Conservation (phyloP, 2,329 filamentous ascomycete species). For the Westerdykella aurantiaca region DNA sequence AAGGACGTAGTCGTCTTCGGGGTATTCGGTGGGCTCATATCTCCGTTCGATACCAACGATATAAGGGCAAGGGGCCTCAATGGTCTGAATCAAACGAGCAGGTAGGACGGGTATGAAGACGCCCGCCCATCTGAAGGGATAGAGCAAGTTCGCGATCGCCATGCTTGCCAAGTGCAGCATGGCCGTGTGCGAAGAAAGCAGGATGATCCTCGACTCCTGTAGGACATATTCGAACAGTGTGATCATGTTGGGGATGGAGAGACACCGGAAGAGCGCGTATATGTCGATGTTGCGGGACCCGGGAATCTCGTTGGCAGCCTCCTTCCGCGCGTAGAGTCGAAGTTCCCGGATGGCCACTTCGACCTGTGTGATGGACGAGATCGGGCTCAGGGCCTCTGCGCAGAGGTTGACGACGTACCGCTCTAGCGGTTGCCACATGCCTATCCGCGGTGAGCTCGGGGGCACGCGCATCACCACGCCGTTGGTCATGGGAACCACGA, state of each 20-base stretch:
- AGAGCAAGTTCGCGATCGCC: slow-evolving; percentile 78
- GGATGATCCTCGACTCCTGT: slow-evolving; percentile 89
- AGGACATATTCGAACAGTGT: slow-evolving; percentile 89
- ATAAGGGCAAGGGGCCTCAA: slow-evolving; percentile 94
- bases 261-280: slow-evolving; percentile 82
- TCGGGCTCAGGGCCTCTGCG: slow-evolving; percentile 85
- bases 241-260: slow-evolving; percentile 89
- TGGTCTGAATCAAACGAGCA: slow-evolving; percentile 76
- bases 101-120: slow-evolving; percentile 91
- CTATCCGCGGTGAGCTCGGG: slow-evolving; percentile 80
- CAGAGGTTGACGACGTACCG: slow-evolving; percentile 96
- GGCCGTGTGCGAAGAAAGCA: slow-evolving; percentile 88
- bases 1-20: slow-evolving; percentile 91
- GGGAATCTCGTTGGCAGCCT: slow-evolving; percentile 87
- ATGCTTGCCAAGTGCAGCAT: slow-evolving; percentile 93
- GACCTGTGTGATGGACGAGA: slow-evolving; percentile 91
- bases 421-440: slow-evolving; percentile 93
- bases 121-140: slow-evolving; percentile 87
- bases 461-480: slow-evolving; percentile 77
- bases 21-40: slow-evolving; percentile 79
- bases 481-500: slow-evolving; percentile 93
- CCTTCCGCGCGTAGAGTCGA: slow-evolving; percentile 85
- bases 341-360: slow-evolving; percentile 86
- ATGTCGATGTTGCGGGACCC: slow-evolving; percentile 87
- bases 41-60: slow-evolving; percentile 93